A percentile compares a stretch with the other conserved stretches of the same genome.
phyloP scores from a whole-genome alignment of 768 basidiomycete species.

The Lyophyllum atratum region DNA sequence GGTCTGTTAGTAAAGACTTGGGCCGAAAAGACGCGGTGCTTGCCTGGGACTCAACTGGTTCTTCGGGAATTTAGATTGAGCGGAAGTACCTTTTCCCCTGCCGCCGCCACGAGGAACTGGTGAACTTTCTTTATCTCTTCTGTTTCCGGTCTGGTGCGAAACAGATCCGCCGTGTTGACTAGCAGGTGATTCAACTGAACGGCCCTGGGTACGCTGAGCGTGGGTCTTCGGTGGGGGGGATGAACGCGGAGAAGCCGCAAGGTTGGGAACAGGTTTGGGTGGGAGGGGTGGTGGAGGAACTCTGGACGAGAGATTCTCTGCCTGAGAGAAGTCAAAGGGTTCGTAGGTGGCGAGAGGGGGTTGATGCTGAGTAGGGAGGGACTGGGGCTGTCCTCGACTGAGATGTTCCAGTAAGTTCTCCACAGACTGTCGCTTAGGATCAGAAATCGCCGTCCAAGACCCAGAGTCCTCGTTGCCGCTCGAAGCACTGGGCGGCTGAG shows the following conservation, averaged over 20 bases:
- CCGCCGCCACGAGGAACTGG: conserved; percentile 57
- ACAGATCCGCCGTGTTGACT: conserved; percentile 38
- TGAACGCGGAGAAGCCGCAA: conserved; percentile 56
- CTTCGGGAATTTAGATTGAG: conserved; percentile 47
- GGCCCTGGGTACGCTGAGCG: conserved; percentile 50
- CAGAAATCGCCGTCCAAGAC: conserved; percentile 51
- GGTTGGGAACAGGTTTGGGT: conserved; percentile 51
- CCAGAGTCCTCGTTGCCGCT: conserved; percentile 56
- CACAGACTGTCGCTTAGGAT: conserved; percentile 81
- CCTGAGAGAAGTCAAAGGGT: conserved; percentile 50
- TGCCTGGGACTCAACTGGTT: conserved; percentile 61
- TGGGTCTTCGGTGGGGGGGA: conserved; percentile 67
- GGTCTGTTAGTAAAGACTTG: conserved; percentile 7
- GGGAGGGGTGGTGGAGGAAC: conserved; percentile 67
- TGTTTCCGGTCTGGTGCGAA: conserved; percentile 24
- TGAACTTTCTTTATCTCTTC: conserved; percentile 73
- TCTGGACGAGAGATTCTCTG: conserved; percentile 41
- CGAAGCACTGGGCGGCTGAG: conserved; percentile 40
- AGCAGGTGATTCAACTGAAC: conserved; percentile 52
- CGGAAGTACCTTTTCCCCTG: conserved; percentile 33
- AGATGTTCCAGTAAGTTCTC: conserved; percentile 81
- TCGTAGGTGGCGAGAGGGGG: conserved; percentile 45
- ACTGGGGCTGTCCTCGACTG: conserved; percentile 49
- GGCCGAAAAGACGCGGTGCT: conserved; percentile 13
- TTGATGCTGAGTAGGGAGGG: conserved; percentile 31